Percentiles rank a stretch among this genome's conserved stretches.
Conservation (phyloP, 2,329 filamentous ascomycete species). For the Lecanosticta acicola region DNA sequence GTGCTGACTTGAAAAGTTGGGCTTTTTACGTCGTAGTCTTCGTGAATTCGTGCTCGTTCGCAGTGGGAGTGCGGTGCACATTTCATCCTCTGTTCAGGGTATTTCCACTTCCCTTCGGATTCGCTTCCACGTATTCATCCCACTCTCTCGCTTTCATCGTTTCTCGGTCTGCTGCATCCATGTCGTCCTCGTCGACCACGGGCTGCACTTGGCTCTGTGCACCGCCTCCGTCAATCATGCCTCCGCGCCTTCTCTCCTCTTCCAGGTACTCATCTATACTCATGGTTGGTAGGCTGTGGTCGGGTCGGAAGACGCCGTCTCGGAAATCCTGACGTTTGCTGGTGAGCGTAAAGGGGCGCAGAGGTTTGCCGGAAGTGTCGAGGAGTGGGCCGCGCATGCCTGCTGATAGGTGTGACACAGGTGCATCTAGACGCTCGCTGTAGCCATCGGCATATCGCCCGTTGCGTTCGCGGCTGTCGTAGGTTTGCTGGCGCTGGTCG, state of each 20-base stretch:
- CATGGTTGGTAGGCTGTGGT: slow-evolving; percentile 95
- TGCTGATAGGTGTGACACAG: slow-evolving; percentile 49
- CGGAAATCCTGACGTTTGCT: slow-evolving; percentile 65
- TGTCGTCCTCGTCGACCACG: slow-evolving; percentile 81
- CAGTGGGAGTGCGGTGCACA: background rate
- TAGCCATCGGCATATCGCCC: slow-evolving; percentile 50
- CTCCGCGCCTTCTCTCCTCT: slow-evolving; percentile 76
- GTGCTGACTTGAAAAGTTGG: no score
- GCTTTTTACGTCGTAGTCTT: no score
- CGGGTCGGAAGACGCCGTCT: slow-evolving; percentile 77
- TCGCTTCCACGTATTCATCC: slow-evolving; percentile 91
- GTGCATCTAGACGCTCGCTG: slow-evolving; percentile 68
- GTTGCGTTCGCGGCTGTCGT: slow-evolving; percentile 44
- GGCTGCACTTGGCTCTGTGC: slow-evolving; percentile 63
- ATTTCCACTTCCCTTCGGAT: slow-evolving; percentile 78
- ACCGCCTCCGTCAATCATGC: slow-evolving; percentile 86
- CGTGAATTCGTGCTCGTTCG: no score
- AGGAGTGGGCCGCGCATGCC: slow-evolving; percentile 61
- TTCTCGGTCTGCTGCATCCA: slow-evolving; percentile 80
- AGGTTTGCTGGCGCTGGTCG: slow-evolving; percentile 33
- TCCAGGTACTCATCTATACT: slow-evolving; percentile 95
- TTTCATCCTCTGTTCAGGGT: slow-evolving; percentile 69
- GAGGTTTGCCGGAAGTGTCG: slow-evolving; percentile 70
- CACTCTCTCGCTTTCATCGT: slow-evolving; percentile 90
- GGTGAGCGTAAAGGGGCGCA: slow-evolving; percentile 84